Percentiles rank a stretch among this genome's conserved stretches.
These are phyloP conservation scores for Yamagishiella unicocca DNA, from an alignment of 139 green algal species.

Conservation along the genomic window DNA sequence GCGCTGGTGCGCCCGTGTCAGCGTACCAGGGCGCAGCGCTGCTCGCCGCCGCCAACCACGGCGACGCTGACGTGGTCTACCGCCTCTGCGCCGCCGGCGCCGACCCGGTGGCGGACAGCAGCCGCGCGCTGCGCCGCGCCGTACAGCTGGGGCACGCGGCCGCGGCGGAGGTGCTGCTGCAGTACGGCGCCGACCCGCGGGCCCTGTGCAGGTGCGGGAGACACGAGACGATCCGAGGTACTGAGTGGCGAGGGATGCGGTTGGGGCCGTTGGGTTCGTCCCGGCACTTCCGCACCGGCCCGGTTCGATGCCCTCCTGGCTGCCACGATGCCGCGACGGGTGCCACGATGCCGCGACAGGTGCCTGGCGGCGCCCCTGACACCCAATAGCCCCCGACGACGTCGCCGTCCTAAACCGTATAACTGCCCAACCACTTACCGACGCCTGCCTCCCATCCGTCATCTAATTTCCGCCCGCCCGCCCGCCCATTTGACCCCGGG, in stretches of 20 bases:
- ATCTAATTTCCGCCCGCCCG: background rate
- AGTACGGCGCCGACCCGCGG: constrained; percentile 19
- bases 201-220: background rate
- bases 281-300: no score
- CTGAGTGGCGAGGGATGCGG: no score
- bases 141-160: background rate
- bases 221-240: background rate
- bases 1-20: background rate
- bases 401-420: no score
- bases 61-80: background rate
- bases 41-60: background rate
- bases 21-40: background rate
- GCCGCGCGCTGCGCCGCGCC: background rate
- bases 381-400: no score
- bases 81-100: constrained; percentile 16
- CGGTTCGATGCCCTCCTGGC: no score
- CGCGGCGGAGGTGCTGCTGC: background rate
- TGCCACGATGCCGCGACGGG: no score
- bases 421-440: background rate
- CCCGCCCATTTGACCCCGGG: no score
- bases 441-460: background rate
- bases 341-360: no score
- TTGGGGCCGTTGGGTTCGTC: no score
- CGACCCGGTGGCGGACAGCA: constrained; percentile 2
- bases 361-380: no score